Percentiles rank a stretch among this genome's conserved stretches.
Evolutionary conservation across 345 rosid genomes (phyloP).

Genomic region (Syzygium aromaticum): DNA sequence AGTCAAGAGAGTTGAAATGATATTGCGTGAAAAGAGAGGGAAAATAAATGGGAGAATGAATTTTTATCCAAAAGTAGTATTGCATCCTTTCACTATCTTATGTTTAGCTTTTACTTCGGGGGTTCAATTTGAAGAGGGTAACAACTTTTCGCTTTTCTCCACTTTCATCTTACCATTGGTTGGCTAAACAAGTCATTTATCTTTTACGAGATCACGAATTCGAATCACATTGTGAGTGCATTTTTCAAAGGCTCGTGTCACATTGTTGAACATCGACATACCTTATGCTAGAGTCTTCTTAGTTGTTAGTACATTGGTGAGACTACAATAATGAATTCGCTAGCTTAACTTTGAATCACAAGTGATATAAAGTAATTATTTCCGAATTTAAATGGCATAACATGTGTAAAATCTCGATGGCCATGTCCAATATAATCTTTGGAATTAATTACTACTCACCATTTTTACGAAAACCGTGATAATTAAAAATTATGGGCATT

Average conservation of each 20-base stretch:
- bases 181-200: neutral
- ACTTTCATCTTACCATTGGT: neutral
- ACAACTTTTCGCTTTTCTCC: neutral
- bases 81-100: neutral
- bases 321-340: too few relatives aligned
- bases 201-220: neutral
- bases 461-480: neutral
- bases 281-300: neutral
- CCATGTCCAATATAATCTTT: neutral
- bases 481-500: neutral
- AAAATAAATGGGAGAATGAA: neutral
- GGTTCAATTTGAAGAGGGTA: neutral
- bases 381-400: rapidly evolving
- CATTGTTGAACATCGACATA: neutral
- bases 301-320: too few relatives aligned
- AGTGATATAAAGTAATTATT: neutral
- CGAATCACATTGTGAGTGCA: rapidly evolving
- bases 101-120: neutral
- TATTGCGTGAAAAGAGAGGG: neutral
- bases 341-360: neutral
- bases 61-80: neutral
- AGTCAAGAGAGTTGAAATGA: neutral
- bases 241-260: rapidly evolving
- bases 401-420: neutral
- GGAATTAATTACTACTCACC: rapidly evolving